phyloP scores from a whole-genome alignment of 1,139 yeast genomes.

The Yamadazyma taylorii region DNA sequence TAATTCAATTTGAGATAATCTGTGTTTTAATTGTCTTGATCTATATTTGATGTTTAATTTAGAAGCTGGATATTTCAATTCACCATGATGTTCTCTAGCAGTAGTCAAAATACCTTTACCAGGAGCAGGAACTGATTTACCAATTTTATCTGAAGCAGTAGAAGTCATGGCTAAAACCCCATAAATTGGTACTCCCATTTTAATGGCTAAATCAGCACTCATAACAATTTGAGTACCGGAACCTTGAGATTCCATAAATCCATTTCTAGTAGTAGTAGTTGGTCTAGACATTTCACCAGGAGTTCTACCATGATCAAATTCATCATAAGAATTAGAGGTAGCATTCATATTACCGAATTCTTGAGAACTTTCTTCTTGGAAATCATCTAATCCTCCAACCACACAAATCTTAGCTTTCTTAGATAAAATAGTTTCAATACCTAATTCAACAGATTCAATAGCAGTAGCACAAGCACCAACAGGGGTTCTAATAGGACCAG shows the following conservation, averaged over 20 bases:
- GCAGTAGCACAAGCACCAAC: conserved; percentile 99
- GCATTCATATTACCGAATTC: conserved; percentile 99
- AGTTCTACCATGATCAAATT: conserved; percentile 93
- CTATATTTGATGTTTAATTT: conserved; percentile 91
- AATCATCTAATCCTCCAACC: conserved; percentile 99
- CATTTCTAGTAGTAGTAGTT: conserved; percentile 90
- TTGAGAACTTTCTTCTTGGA: conserved; percentile 98
- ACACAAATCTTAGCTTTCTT: conserved; percentile 95
- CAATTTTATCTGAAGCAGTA: conserved; percentile 97
- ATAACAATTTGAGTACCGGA: conserved; percentile 96
- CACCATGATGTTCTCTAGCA: conserved; percentile 90
- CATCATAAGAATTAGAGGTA: conserved; percentile 84
- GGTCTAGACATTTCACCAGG: conserved; percentile 99
- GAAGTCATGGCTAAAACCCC: conserved; percentile 94
- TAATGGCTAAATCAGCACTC: conserved; percentile 90
- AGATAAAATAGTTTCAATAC: conserved; percentile 86
- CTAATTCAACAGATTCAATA: conserved; percentile 93
- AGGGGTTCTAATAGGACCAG: conserved; percentile 98
- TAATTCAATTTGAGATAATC: conserved; percentile 72
- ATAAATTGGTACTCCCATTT: conserved; percentile 99
- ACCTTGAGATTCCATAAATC: conserved; percentile 99
- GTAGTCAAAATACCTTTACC: conserved; percentile 99
- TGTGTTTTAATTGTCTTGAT: conserved; percentile 81
- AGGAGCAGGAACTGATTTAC: conserved; percentile 99
- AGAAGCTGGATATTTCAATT: conserved; percentile 77